A percentile compares a stretch with the other conserved stretches of the same genome.
Conservation (phyloP, 352 stramenopile genomes). For the Globisporangium okanoganense region DNA sequence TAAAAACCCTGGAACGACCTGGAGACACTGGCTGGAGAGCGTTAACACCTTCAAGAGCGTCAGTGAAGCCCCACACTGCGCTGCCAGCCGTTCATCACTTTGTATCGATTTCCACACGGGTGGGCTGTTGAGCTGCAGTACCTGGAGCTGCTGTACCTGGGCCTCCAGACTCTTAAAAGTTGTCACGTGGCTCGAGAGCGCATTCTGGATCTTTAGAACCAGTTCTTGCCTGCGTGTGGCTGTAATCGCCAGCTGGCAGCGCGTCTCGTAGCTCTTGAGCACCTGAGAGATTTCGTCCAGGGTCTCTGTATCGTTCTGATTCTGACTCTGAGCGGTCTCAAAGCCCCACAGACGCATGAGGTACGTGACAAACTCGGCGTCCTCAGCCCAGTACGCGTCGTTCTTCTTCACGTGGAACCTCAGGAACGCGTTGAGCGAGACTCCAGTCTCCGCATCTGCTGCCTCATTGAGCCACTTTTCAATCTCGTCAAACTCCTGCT, state of each 20-base stretch:
- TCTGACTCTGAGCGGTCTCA: too few species aligned
- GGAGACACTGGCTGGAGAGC: conserved; percentile 18
- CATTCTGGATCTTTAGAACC: conserved; percentile 33
- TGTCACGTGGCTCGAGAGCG: conserved; percentile 13
- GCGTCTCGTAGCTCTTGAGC: conserved; percentile 25
- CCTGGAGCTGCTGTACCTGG: conserved; percentile 8
- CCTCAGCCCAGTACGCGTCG: conserved; percentile 39
- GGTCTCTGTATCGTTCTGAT: background rate
- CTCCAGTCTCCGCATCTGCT: background rate
- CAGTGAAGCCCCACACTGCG: conserved; percentile 4
- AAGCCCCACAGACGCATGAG: conserved; percentile 63
- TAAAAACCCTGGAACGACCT: conserved; percentile 23
- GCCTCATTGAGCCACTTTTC: conserved; percentile 24
- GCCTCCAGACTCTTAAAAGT: background rate
- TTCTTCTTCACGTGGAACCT: conserved; percentile 46
- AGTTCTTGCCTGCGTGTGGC: conserved; percentile 23
- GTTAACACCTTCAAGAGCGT: conserved; percentile 15
- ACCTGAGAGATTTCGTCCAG: conserved; percentile 14
- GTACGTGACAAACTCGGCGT: conserved; percentile 59
- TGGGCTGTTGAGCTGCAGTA: conserved; percentile 16
- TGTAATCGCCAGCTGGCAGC: conserved; percentile 20
- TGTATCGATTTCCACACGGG: conserved; percentile 6
- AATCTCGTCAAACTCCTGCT: conserved; percentile 28
- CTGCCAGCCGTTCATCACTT: background rate
- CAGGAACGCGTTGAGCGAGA: conserved; percentile 39